phyloP scores from a whole-genome alignment of 2,329 filamentous ascomycete genomes.

The Sclerotinia borealis region DNA sequence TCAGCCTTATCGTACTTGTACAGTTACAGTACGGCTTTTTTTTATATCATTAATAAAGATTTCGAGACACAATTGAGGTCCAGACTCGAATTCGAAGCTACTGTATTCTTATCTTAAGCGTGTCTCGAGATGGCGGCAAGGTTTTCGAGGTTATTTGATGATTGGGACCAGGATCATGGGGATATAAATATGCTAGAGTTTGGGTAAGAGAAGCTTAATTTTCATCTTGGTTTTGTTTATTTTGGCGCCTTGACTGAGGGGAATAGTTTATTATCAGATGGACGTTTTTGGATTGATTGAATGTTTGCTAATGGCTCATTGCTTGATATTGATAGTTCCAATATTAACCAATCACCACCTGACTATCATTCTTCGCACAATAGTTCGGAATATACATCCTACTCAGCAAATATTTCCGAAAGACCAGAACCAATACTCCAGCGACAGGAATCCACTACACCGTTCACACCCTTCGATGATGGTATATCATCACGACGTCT shows the following conservation, averaged over 20 bases:
- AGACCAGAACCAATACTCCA: background rate
- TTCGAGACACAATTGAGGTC: background rate
- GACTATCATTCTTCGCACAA: background rate
- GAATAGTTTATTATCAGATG: background rate
- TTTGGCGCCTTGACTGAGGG: background rate
- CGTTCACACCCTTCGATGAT: background rate
- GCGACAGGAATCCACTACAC: background rate
- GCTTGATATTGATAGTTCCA: background rate
- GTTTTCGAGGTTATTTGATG: constrained; percentile 14
- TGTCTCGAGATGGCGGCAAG: constrained; percentile 1
- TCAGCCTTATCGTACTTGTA: background rate
- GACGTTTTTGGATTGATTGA: background rate
- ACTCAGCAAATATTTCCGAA: constrained; percentile 5
- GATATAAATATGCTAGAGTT: constrained; percentile 10
- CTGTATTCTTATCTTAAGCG: background rate
- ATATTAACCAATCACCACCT: background rate
- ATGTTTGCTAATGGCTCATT: background rate
- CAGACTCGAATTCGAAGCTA: background rate
- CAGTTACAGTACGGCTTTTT: background rate
- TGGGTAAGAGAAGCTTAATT: background rate
- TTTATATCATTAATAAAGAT: background rate
- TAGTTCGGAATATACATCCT: background rate
- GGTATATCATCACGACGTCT: background rate
- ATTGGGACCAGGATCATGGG: constrained; percentile 9
- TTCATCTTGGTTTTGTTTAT: background rate